phyloP scores from a whole-genome alignment of 495 filamentous ascomycete species.

The Venustampulla echinocandica region DNA sequence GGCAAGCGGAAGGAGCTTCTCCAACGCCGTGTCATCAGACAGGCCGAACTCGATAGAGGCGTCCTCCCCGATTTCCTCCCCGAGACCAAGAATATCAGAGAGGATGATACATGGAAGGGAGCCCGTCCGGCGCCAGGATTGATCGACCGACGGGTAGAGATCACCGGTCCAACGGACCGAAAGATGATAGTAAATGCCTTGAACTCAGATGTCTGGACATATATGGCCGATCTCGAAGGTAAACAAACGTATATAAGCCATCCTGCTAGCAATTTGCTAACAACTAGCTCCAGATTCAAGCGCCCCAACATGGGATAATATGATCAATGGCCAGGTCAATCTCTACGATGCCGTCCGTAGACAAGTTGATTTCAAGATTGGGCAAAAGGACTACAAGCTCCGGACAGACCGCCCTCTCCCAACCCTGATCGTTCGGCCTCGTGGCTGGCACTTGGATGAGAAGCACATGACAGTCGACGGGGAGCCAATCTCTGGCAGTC shows the following conservation, averaged over 20 bases:
- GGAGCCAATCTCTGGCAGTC: constrained; percentile 82
- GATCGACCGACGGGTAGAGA: constrained; percentile 94
- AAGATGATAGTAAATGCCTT: constrained; percentile 99
- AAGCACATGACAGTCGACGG: constrained; percentile 97
- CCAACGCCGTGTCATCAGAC: constrained; percentile 75
- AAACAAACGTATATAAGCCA: too few relatives aligned
- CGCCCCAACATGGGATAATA: constrained; percentile 98
- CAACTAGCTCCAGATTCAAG: constrained; percentile 63
- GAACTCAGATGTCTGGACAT: constrained; percentile 97
- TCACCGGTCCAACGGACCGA: constrained; percentile 93
- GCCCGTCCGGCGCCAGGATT: constrained; percentile 89
- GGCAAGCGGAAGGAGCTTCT: constrained; percentile 79
- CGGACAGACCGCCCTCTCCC: constrained; percentile 74
- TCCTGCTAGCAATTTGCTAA: constrained; percentile 3
- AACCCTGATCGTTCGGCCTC: constrained; percentile 77
- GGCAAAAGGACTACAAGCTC: constrained; percentile 93
- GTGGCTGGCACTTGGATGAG: constrained; percentile 94
- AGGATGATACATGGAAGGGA: constrained; percentile 89
- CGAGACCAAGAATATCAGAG: constrained; percentile 92
- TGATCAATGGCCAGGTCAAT: constrained; percentile 98
- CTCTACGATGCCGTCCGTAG: constrained; percentile 93
- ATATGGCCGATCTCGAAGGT: constrained; percentile 99
- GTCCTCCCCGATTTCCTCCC: constrained; percentile 89
- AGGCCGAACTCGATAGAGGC: constrained; percentile 92
- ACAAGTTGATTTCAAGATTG: constrained; percentile 94